Evolutionary conservation across 306 rosid species (phyloP).

Genomic region (Bauhinia variegata): DNA sequence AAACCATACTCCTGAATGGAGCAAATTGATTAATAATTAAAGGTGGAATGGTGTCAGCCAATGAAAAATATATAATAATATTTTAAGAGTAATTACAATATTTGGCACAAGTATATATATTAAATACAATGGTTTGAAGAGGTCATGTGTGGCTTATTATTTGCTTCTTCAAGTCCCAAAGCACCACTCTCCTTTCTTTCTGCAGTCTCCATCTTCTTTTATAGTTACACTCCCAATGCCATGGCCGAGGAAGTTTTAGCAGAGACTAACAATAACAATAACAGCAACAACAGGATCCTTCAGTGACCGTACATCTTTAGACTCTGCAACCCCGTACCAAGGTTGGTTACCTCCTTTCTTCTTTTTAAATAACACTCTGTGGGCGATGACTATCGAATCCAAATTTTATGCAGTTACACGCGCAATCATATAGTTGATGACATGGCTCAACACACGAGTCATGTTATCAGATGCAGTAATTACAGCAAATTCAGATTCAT

Average conservation of each 20-base stretch:
- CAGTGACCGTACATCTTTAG: conserved; percentile 33
- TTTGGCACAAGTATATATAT: conserved; percentile 11
- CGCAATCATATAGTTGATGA: no score
- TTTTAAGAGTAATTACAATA: background rate
- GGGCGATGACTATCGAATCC: no score
- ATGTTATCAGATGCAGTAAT: no score
- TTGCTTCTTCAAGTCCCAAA: conserved; percentile 34
- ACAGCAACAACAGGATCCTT: no score
- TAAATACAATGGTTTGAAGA: no score
- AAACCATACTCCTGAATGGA: background rate
- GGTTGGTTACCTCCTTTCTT: conserved; percentile 7
- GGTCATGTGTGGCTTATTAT: no score
- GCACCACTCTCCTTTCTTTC: conserved; percentile 17
- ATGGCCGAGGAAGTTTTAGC: conserved; percentile 15
- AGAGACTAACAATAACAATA: background rate
- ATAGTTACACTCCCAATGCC: conserved; percentile 32
- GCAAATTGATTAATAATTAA: conserved; percentile 2
- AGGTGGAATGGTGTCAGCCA: background rate
- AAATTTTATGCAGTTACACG: no score
- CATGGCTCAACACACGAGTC: no score
- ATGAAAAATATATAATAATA: no score
- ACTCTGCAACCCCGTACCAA: no score
- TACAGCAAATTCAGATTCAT: no score
- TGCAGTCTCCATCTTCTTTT: conserved; percentile 26
- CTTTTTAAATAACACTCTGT: no score